Evolutionary conservation across 2,329 filamentous ascomycete genomes (phyloP).

Genomic region (Alternaria dauci): DNA sequence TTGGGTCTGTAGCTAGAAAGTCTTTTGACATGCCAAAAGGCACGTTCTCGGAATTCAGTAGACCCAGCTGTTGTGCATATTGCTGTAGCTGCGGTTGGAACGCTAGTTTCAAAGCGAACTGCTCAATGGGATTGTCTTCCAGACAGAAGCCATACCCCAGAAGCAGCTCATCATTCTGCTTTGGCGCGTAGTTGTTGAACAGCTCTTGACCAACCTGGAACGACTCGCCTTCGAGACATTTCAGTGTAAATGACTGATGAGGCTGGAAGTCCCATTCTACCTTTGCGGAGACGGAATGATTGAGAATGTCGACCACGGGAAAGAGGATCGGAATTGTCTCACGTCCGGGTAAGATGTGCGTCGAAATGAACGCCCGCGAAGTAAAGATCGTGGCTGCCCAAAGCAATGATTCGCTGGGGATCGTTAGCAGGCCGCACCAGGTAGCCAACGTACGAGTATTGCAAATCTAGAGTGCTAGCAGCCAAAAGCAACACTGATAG

Average conservation of each 20-base stretch:
- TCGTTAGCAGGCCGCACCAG: constrained; percentile 24
- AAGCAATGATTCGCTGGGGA: constrained; percentile 55
- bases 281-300: constrained; percentile 57
- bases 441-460: constrained; percentile 3
- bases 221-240: constrained; percentile 45
- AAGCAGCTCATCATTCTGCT: constrained; percentile 62
- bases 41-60: constrained; percentile 28
- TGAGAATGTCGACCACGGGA: constrained; percentile 60
- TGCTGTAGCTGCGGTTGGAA: constrained; percentile 48
- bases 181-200: constrained; percentile 64
- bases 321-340: constrained; percentile 55
- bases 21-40: constrained; percentile 39
- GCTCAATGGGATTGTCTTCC: constrained; percentile 57
- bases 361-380: constrained; percentile 61
- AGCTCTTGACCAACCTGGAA: constrained; percentile 54
- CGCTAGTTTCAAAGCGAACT: constrained; percentile 54
- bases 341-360: constrained; percentile 38
- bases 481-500: constrained; percentile 3
- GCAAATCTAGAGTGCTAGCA: background rate
- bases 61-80: constrained; percentile 26
- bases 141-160: constrained; percentile 64
- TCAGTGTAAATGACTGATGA: constrained; percentile 50
- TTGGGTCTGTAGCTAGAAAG: constrained; percentile 30
- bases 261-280: constrained; percentile 57
- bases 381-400: constrained; percentile 63